A percentile compares a stretch with the other conserved stretches of the same genome.
phyloP scores from a whole-genome alignment of 2,329 filamentous ascomycete genomes.

The Aureobasidium musti region DNA sequence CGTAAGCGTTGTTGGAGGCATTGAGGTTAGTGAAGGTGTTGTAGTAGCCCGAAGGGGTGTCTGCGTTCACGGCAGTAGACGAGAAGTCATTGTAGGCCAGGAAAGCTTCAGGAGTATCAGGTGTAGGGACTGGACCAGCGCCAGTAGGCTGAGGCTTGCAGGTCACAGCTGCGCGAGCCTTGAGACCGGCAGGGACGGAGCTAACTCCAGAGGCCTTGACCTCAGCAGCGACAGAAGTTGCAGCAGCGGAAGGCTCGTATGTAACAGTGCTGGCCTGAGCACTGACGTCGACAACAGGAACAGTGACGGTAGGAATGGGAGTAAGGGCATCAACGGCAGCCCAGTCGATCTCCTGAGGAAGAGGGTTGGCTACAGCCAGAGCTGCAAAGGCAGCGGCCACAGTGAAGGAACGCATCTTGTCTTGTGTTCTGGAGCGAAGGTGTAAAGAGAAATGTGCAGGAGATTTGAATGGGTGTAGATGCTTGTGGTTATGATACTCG shows the following conservation, averaged over 20 bases:
- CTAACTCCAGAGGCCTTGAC: conserved; percentile 18
- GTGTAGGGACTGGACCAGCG: conserved; percentile 14
- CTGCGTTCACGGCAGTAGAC: conserved; percentile 31
- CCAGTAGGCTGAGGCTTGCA: conserved; percentile 20
- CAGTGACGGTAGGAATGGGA: conserved; percentile 26
- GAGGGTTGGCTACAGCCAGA: conserved; percentile 25
- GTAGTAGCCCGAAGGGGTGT: conserved; percentile 32
- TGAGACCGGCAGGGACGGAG: not conserved
- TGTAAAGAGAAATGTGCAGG: not conserved
- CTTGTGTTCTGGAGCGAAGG: not conserved
- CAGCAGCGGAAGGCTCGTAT: conserved; percentile 30
- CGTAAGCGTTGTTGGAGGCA: conserved; percentile 31
- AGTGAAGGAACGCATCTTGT: conserved; percentile 26
- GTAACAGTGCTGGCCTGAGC: conserved; percentile 29
- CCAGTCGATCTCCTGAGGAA: conserved; percentile 32
- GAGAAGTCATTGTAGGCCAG: conserved; percentile 31
- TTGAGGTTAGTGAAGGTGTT: conserved; percentile 33
- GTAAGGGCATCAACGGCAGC: conserved; percentile 30
- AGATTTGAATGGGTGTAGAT: not conserved
- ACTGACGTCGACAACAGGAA: conserved; percentile 28
- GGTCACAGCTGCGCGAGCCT: conserved; percentile 5
- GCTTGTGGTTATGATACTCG: not conserved
- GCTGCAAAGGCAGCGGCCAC: conserved; percentile 28
- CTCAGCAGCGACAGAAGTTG: conserved; percentile 10
- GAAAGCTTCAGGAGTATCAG: conserved; percentile 33